Conservation (phyloP, 2,329 filamentous ascomycete genomes). For the Ophiostoma piceae region DNA sequence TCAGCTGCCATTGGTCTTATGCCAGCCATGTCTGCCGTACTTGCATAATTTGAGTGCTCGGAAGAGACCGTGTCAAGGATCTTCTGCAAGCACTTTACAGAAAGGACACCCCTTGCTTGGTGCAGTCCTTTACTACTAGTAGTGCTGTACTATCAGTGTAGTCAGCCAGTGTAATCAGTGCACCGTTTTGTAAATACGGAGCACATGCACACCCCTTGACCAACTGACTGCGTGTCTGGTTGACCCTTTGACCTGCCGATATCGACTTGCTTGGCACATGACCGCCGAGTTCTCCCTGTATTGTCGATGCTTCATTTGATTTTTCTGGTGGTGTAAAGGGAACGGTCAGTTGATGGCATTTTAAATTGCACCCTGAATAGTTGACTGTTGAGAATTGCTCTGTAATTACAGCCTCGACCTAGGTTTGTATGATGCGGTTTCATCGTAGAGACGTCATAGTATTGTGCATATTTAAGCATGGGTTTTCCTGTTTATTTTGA, state of each 20-base stretch:
- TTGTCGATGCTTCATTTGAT: neutral
- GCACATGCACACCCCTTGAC: constrained; percentile 3
- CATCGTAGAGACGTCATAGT: neutral
- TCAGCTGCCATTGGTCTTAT: neutral
- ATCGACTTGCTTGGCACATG: neutral
- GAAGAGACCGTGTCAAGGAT: neutral
- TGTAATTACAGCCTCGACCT: neutral
- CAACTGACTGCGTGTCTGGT: neutral
- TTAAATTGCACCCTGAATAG: neutral
- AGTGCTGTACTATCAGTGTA: neutral
- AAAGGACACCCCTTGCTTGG: neutral
- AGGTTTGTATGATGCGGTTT: neutral
- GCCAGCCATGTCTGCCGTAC: neutral
- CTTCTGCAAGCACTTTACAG: constrained; percentile 10
- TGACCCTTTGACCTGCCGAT: neutral
- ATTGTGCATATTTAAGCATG: neutral
- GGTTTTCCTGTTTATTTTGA: neutral
- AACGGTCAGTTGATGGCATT: neutral
- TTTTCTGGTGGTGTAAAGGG: neutral
- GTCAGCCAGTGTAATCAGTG: neutral
- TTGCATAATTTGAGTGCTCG: neutral
- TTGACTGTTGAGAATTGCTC: neutral
- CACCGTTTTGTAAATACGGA: neutral
- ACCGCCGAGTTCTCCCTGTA: neutral
- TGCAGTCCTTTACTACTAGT: neutral